Base-by-base conservation (phyloP, 2,329 filamentous ascomycete species). In the Fusarium haematococcum region DNA sequence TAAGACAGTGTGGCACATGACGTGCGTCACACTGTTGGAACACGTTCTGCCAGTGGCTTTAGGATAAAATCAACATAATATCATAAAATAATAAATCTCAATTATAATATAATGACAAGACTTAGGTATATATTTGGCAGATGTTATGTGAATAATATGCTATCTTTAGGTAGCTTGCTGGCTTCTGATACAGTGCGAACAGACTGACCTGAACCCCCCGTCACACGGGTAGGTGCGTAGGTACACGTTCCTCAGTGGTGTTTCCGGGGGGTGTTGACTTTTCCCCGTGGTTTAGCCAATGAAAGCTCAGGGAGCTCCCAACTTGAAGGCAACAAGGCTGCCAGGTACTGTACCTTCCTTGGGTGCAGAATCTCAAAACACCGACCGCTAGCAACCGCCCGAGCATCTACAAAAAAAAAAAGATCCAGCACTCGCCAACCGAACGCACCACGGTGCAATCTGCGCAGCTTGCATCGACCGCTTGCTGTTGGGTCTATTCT, bases 321-420 rank as follows among this genome's bases (percentile, higher is more conserved):
- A 60, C 52, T 65, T 70, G 72, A 77, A 74, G 75, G 77, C 74
- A 76, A 73, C 80, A 68, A 82, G 80, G 79, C 79, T 80, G 27
- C 50, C 18, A 20, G 48, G 48, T 13, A n/a, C 48, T 30, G 16
- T n/a, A 33, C 50, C 27, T 54, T 54, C 18, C 50, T 33, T 54
- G 50, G 63, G 54, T 70, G 74, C 79, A 79, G 77, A 79, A 79
- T 78, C 76, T 78, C 75, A 73, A 79, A 79, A 71, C 75, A 77
- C 75, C 75, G 77, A 78, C 71, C 68, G 69, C 71, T 63, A 72
- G 59, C 65, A 71, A 33, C 50, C 25, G 27, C 50, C 27, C 27
- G 7, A 72, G 64, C 72, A 70, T 69, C 65, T 69, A 71, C 73
- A 76, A 72, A 77, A 71, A 45, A 43, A n/a, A 75, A 70, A 76